phyloP scores from a whole-genome alignment of 2,329 filamentous ascomycete species.

The Exophiala sideris region DNA sequence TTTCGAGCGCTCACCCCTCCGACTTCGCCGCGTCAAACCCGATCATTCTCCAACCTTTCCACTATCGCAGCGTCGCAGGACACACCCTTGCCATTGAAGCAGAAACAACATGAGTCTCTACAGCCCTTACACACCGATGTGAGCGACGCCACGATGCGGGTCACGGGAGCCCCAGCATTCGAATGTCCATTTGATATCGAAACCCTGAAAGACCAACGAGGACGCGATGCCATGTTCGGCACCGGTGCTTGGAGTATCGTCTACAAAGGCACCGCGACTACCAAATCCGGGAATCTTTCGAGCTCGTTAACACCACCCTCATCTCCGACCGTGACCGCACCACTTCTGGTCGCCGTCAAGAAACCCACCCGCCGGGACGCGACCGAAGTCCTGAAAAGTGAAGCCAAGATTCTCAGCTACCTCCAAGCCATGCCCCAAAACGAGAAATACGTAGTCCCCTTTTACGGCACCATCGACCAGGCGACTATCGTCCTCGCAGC shows the following conservation, averaged over 20 bases:
- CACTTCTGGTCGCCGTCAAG: slow-evolving; percentile 43
- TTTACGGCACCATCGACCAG: slow-evolving; percentile 42
- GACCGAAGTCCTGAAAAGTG: slow-evolving; percentile 38
- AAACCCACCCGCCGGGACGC: slow-evolving; percentile 42
- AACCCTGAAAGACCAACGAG: slow-evolving; percentile 24
- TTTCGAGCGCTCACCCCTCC: slow-evolving; percentile 9
- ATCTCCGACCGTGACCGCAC: slow-evolving; percentile 18
- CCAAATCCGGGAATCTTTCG: slow-evolving; percentile 1
- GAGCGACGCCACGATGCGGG: neutral
- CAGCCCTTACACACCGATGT: slow-evolving; percentile 14
- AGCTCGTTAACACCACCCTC: slow-evolving; percentile 36
- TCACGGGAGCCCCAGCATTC: slow-evolving; percentile 3
- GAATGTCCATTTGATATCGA: slow-evolving; percentile 26
- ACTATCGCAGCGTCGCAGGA: neutral
- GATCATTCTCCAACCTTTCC: slow-evolving; percentile 14
- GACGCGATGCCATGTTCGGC: slow-evolving; percentile 39
- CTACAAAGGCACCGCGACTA: slow-evolving; percentile 36
- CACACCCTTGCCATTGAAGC: no score
- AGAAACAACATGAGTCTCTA: neutral
- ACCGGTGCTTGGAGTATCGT: slow-evolving; percentile 48
- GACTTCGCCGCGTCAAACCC: slow-evolving; percentile 15
- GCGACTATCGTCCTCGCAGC: slow-evolving; percentile 44
- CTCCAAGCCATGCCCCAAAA: slow-evolving; percentile 34
- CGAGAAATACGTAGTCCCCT: slow-evolving; percentile 42
- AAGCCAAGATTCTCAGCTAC: slow-evolving; percentile 42